These are phyloP conservation scores for Dorcoceras hygrometricum DNA, from an alignment of 257 asterid genomes.

Conservation along the genomic window DNA sequence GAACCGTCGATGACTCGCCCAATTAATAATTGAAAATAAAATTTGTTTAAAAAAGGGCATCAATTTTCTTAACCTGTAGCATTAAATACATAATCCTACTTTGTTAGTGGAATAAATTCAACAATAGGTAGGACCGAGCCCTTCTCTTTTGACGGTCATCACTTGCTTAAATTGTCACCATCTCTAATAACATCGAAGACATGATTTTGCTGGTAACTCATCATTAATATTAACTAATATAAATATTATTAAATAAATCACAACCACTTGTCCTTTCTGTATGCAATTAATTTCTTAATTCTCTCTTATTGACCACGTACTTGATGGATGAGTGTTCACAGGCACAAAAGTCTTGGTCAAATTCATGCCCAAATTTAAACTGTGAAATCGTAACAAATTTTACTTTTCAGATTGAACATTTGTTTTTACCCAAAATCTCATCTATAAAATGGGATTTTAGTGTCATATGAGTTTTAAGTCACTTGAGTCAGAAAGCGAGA, in stretches of 20 bases:
- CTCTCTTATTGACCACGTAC: neutral
- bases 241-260: slow-evolving; percentile 1
- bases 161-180: slow-evolving; percentile 30
- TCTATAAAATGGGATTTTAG: too few species aligned
- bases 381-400: too few species aligned
- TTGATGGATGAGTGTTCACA: neutral
- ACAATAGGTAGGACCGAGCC: slow-evolving; percentile 30
- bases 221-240: slow-evolving; percentile 9
- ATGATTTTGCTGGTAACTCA: slow-evolving; percentile 13
- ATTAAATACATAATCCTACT: slow-evolving; percentile 21
- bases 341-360: slow-evolving; percentile 14
- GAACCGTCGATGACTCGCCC: neutral
- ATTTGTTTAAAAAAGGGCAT: neutral
- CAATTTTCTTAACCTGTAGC: slow-evolving; percentile 5
- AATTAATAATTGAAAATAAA: slow-evolving; percentile 4
- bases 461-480: too few species aligned
- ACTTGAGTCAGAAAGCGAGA: too few species aligned
- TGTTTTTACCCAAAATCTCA: too few species aligned
- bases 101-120: slow-evolving; percentile 22
- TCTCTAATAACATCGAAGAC: slow-evolving; percentile 19
- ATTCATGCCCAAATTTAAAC: neutral
- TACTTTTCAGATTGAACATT: too few species aligned
- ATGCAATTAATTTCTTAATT: neutral
- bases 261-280: neutral
- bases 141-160: slow-evolving; percentile 31